Evolutionary conservation across 2,329 filamentous ascomycete species (phyloP).

Genomic region (Penicillium occitanis): DNA sequence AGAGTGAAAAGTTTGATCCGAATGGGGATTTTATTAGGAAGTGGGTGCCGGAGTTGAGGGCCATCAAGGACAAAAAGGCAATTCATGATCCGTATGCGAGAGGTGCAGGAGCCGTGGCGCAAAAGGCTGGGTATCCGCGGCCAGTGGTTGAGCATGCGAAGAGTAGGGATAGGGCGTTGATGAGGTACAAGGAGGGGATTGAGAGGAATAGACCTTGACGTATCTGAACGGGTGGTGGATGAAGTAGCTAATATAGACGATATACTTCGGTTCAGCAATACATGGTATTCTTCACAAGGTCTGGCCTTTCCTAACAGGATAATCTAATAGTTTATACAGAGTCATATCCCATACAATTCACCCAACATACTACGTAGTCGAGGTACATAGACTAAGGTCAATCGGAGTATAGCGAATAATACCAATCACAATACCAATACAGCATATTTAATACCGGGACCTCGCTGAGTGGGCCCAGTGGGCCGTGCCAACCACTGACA

Average conservation of each 20-base stretch:
- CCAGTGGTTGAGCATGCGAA: constrained; percentile 73
- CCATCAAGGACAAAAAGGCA: constrained; percentile 60
- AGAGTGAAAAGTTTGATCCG: constrained; percentile 82
- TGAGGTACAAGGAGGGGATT: constrained; percentile 60
- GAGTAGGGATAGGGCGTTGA: constrained; percentile 65
- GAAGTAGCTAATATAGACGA: no score
- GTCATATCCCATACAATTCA: no score
- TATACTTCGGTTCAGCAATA: no score
- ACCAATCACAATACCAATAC: background rate
- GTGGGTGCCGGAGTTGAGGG: constrained; percentile 75
- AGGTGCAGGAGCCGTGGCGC: constrained; percentile 59
- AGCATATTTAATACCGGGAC: background rate
- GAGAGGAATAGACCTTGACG: constrained; percentile 9
- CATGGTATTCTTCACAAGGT: no score
- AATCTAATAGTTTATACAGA: no score
- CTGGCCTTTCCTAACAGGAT: no score
- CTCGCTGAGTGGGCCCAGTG: background rate
- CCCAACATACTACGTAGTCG: no score
- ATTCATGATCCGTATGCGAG: constrained; percentile 79
- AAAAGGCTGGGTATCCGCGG: constrained; percentile 69
- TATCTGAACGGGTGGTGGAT: background rate
- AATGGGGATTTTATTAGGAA: constrained; percentile 76
- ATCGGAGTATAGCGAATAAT: background rate
- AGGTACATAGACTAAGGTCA: background rate
- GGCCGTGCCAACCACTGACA: background rate